Evolutionary conservation across 2,329 filamentous ascomycete genomes (phyloP).

Genomic region (Colletotrichum orbiculare): DNA sequence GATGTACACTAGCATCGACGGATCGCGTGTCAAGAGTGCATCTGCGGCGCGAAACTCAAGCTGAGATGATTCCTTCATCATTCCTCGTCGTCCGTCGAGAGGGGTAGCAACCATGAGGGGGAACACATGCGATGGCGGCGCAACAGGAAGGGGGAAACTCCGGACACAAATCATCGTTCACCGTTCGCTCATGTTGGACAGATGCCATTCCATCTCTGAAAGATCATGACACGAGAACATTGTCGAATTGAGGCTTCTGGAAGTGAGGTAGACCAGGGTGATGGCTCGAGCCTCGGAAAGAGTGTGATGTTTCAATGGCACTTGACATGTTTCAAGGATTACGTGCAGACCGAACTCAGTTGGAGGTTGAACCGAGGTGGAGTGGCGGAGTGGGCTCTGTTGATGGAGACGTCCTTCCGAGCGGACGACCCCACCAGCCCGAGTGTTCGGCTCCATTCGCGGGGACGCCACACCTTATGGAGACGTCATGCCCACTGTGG

Average conservation of each 20-base stretch:
- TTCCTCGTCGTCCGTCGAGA: background rate
- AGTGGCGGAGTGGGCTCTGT: conserved; percentile 11
- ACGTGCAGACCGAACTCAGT: conserved; percentile 12
- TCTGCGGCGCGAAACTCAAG: background rate
- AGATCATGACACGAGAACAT: background rate
- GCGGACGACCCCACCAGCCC: conserved; percentile 11
- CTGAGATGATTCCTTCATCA: background rate
- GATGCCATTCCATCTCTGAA: conserved; percentile 12
- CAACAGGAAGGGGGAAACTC: conserved; percentile 8
- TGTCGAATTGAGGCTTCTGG: conserved; percentile 9
- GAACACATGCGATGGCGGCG: background rate
- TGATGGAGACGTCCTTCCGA: conserved; percentile 10
- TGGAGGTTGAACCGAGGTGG: conserved; percentile 8
- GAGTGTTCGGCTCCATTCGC: conserved; percentile 2
- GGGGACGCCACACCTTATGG: conserved; percentile 10
- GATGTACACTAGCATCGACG: background rate
- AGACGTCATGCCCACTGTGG: conserved; percentile 4
- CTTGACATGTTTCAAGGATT: conserved; percentile 34
- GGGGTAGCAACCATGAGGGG: background rate
- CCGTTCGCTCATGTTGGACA: background rate
- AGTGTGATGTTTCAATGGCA: conserved; percentile 25
- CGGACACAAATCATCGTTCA: background rate
- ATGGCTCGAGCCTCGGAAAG: conserved; percentile 15
- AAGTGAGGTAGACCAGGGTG: background rate
- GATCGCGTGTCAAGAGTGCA: too few species aligned